Conservation (phyloP, 148 eudicot genomes). For the Rhododendron simsii region DNA sequence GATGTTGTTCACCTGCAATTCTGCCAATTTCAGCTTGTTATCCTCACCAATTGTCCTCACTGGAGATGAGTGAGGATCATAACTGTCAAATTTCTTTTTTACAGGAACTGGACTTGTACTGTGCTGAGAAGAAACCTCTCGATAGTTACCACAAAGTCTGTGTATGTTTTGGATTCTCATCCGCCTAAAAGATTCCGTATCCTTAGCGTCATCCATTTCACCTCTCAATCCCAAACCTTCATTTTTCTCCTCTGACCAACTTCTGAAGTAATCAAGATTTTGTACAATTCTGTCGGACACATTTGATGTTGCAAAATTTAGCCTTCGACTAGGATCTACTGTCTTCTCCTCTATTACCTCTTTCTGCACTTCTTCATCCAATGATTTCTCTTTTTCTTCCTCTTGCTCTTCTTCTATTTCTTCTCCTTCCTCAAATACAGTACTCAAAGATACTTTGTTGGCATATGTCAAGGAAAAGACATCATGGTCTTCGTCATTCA, state of each 20-base stretch:
- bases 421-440: conserved; percentile 92
- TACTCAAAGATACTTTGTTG: conserved; percentile 57
- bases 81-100: conserved; percentile 21
- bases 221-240: not conserved
- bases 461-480: conserved; percentile 18
- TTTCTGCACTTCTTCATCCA: conserved; percentile 75
- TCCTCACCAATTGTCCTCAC: conserved; percentile 8
- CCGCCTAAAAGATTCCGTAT: conserved; percentile 41
- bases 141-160: conserved; percentile 79
- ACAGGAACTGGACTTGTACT: conserved; percentile 23
- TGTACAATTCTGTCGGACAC: not conserved
- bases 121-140: conserved; percentile 66
- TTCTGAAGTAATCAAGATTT: conserved; percentile 12
- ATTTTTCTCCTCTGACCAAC: conserved; percentile 6
- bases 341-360: conserved; percentile 85
- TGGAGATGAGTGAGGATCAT: conserved; percentile 19
- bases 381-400: conserved; percentile 25
- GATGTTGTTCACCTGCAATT: not conserved
- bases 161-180: conserved; percentile 73
- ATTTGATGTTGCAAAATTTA: conserved; percentile 1
- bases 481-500: conserved; percentile 14
- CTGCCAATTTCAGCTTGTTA: conserved; percentile 3
- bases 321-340: conserved; percentile 15
- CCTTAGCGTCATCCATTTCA: conserved; percentile 14
- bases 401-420: conserved; percentile 43